phyloP scores from a whole-genome alignment of 1,284 basidiomycete species.

The Ganoderma sinense region DNA sequence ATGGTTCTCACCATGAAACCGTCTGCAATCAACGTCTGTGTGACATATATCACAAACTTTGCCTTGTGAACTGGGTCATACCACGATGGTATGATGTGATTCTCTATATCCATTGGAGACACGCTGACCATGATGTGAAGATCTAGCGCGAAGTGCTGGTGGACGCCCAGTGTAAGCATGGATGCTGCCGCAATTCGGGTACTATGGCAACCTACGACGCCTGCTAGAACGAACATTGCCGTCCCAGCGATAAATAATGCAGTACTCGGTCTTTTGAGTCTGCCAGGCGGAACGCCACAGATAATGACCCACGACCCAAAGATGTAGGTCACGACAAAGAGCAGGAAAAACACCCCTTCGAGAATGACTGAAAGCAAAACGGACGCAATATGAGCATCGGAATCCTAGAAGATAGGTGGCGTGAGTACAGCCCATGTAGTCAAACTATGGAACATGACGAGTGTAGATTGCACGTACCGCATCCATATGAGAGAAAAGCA shows the following conservation, averaged over 20 bases:
- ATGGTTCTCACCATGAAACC: neutral
- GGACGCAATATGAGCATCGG: neutral
- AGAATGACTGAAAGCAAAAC: neutral
- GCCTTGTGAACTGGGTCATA: neutral
- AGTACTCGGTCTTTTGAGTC: neutral
- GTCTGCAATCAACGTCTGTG: neutral
- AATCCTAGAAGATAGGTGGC: neutral
- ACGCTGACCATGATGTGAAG: neutral
- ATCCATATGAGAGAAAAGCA: neutral
- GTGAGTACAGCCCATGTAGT: neutral
- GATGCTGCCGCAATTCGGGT: neutral
- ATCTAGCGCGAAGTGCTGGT: neutral
- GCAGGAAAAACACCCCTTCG: neutral
- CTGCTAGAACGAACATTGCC: neutral
- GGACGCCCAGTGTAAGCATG: neutral
- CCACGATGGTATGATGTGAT: neutral
- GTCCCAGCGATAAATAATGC: neutral
- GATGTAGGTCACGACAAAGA: neutral
- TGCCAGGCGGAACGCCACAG: neutral
- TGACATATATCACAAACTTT: constrained; percentile 3
- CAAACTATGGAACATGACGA: neutral
- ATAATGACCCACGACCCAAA: neutral
- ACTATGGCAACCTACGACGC: neutral
- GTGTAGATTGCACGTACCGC: neutral
- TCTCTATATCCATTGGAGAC: neutral